Evolutionary conservation across 805 yeast species (phyloP), one percentile per base, ranked within the genome.

Genomic region (Wickerhamiella cacticola): DNA sequence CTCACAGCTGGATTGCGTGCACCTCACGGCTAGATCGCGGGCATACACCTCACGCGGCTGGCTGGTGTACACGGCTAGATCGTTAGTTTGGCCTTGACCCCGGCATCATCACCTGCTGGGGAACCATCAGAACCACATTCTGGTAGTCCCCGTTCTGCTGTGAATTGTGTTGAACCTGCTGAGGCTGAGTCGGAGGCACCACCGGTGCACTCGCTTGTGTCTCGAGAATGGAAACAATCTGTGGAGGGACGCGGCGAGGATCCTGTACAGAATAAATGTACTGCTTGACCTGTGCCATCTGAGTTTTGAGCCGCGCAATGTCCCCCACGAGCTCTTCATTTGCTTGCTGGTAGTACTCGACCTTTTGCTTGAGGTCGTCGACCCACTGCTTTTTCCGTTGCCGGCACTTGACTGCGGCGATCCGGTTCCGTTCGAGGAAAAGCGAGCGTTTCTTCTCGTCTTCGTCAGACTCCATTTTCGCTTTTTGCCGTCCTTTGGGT

Each of bases 331-430:
- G 64, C 35, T 76, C 76, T 19, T 80, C 75, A 63, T 83, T 86
- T 52, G 87, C 88, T 9, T 71, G 63, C 15, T 82, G 72, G 60
- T 79, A 85, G 56, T 75, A 79, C 39, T 77, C 72, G 46, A 86
- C 71, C 60, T 87, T 94, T 41, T 72, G 76, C 61, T 87, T 94
- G 76, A 92, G 80, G 55, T 80, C 82, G 50, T 76, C 79, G 28
- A 87, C 75, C 70, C 82, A 80, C 61, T 84, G 86, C 68, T 92
- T 92, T 70, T 92, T 92, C 49, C 96, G 75, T 64, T 84, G 94
- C 51, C 98, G 76, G 69, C 97, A 92, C 61, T 87, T 88, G 21
- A 92, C 78, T 0, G 98, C 98, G 0, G 98, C 98, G 8, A 92
- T 77, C 50, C 98, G 73, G 63, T 92, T 92, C 53, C 97, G 72